Evolutionary conservation across 2,329 filamentous ascomycete species (phyloP), one percentile per base, ranked within the genome.

Genomic region (Rhytidhysteron rufulum): DNA sequence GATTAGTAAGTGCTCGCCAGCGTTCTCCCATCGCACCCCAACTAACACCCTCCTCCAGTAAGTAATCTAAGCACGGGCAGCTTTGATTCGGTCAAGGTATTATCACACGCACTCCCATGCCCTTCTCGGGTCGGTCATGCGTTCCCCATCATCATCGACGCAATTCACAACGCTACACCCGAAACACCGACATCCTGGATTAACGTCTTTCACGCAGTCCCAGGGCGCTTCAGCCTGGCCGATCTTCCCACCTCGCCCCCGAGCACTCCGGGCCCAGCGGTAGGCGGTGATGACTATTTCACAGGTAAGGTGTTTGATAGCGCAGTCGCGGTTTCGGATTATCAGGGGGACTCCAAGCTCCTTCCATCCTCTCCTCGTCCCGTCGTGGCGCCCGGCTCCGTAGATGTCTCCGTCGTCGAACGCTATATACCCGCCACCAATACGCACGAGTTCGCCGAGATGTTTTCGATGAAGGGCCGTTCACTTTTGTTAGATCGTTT

Each of bases 381-480:
- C 2, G 72, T 82, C 31, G 79, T 82, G 1, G 75, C 78, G 5
- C 80, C 79, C 1, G 72, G 71, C 15, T 79, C 74, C 36, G 77
- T 83, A 45, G 72, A 82, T 40, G 66, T 83, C 30, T 77, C 79
- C 2, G 69, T 83, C 10, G 70, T 83, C 4, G 80, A 84, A 60
- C 75, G 80, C 27, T 83, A 81, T 57, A 78, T 84, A n/a, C 80
- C 80, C 15, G 80, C 80, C 2, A 73, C 78, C 1, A 79, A 73
- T 17, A 54, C 65, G 1, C 71, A 77, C 49, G 80, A 84, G 53
- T 80, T 80, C 43, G 61, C 67, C 22, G 74, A 80, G 47, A 72
- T 83, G 53, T 83, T 83, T 57, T 69, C 66, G 13, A 62, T 70
- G 3, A 69, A 66, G 32, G 73, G 75, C 4, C 55, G 55, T 4